These are phyloP conservation scores for Centaurea solstitialis DNA, from an alignment of 129 eudicot species.

Conservation along the genomic window DNA sequence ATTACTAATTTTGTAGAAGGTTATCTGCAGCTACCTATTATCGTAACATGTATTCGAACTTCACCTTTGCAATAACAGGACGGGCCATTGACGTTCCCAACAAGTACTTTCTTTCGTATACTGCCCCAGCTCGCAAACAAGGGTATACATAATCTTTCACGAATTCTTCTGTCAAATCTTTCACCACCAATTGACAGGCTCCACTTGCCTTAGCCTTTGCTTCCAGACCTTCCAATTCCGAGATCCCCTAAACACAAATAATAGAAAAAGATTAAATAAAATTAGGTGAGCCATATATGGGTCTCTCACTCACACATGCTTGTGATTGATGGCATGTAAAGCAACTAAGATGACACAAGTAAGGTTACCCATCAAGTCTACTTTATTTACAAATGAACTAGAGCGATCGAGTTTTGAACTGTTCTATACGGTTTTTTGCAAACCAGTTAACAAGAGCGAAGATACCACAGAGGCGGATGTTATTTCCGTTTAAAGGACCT, in stretches of 20 bases:
- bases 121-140: conserved; percentile 95
- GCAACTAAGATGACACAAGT: not conserved
- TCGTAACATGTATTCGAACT: not conserved
- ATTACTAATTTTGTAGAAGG: not conserved
- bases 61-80: conserved; percentile 97
- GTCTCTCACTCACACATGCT: not conserved
- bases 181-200: conserved; percentile 90
- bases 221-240: conserved; percentile 92
- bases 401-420: not conserved
- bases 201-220: conserved; percentile 97
- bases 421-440: not conserved
- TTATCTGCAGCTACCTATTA: not conserved
- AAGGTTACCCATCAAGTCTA: not conserved
- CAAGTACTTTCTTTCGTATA: conserved; percentile 91
- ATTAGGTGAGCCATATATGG: not conserved
- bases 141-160: conserved; percentile 86
- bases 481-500: not conserved
- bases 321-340: not conserved
- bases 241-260: conserved; percentile 56
- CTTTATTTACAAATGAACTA: not conserved
- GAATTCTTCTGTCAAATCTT: conserved; percentile 93
- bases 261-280: not conserved
- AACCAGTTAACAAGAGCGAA: not conserved
- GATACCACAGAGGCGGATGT: not conserved
- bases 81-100: conserved; percentile 99